phyloP scores from a whole-genome alignment of 768 basidiomycete genomes.

The Tylopilus intermedius region DNA sequence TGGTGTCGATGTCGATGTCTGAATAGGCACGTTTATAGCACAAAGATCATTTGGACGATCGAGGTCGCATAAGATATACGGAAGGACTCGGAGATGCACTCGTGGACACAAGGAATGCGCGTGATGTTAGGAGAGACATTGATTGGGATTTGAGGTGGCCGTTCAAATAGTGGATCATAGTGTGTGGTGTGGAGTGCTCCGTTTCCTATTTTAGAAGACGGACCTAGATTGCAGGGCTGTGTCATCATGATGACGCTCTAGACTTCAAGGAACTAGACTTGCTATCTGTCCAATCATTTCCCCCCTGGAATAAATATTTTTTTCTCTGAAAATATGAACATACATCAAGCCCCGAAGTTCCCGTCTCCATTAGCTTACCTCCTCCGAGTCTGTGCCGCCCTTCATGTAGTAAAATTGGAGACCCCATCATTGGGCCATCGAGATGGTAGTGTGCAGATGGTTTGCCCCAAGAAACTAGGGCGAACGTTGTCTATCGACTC shows the following conservation, averaged over 20 bases:
- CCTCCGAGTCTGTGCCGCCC: too few relatives aligned
- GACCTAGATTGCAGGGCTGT: slow-evolving; percentile 15
- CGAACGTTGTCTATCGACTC: too few relatives aligned
- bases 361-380: too few relatives aligned
- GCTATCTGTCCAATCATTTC: background rate
- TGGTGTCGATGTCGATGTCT: background rate
- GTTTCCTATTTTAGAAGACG: slow-evolving; percentile 23
- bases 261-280: slow-evolving; percentile 5
- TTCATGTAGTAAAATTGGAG: too few relatives aligned
- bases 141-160: background rate
- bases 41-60: slow-evolving; percentile 1
- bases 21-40: slow-evolving; percentile 1
- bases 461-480: too few relatives aligned
- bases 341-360: too few relatives aligned
- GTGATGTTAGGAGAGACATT: slow-evolving; percentile 13
- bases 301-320: slow-evolving; percentile 1
- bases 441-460: too few relatives aligned
- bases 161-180: slow-evolving; percentile 30
- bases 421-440: too few relatives aligned
- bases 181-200: slow-evolving; percentile 14
- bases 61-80: background rate
- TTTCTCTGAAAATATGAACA: background rate
- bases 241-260: slow-evolving; percentile 13
- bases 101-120: background rate
- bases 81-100: background rate